phyloP scores from a whole-genome alignment of 202 grass and related monocot species.

The Hordeum pubiflorum region DNA sequence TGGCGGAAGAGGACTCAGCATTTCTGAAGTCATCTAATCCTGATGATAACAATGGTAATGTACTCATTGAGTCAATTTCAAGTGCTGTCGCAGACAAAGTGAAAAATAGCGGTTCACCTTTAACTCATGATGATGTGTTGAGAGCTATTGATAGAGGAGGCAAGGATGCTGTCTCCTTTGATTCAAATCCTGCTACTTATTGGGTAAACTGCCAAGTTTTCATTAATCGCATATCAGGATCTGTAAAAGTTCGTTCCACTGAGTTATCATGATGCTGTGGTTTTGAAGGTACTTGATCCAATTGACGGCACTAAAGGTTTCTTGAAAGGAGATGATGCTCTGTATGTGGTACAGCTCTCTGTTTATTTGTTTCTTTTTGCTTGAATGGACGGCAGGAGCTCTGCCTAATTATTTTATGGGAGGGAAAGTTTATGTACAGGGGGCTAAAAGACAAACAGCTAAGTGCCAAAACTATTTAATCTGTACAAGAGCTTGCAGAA shows the following conservation, averaged over 20 bases:
- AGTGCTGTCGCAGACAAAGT: slow-evolving; percentile 46
- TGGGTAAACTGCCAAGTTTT: slow-evolving; percentile 43
- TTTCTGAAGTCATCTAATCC: slow-evolving; percentile 40
- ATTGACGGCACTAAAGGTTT: slow-evolving; percentile 95
- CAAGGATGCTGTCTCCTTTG: slow-evolving; percentile 68
- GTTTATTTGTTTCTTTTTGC: background rate
- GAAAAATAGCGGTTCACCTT: slow-evolving; percentile 28
- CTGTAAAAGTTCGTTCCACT: slow-evolving; percentile 6
- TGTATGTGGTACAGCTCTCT: slow-evolving; percentile 73
- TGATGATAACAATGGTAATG: slow-evolving; percentile 26
- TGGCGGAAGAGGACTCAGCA: slow-evolving; percentile 83
- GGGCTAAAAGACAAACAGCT: background rate
- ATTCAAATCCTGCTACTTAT: slow-evolving; percentile 68
- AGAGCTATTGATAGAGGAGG: slow-evolving; percentile 92
- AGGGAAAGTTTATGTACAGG: background rate
- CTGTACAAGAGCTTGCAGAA: background rate
- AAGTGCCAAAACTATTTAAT: slow-evolving; percentile 1
- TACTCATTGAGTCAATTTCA: slow-evolving; percentile 67
- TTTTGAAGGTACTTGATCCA: slow-evolving; percentile 82
- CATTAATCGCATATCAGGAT: background rate
- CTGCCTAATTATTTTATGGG: background rate
- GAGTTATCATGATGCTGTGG: background rate
- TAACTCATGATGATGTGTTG: slow-evolving; percentile 62
- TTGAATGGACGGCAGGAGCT: background rate
- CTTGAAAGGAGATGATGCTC: slow-evolving; percentile 68